Evolutionary conservation across 345 rosid species (phyloP), one percentile per base, ranked within the genome.

Genomic region (Cardamine resedifolia): DNA sequence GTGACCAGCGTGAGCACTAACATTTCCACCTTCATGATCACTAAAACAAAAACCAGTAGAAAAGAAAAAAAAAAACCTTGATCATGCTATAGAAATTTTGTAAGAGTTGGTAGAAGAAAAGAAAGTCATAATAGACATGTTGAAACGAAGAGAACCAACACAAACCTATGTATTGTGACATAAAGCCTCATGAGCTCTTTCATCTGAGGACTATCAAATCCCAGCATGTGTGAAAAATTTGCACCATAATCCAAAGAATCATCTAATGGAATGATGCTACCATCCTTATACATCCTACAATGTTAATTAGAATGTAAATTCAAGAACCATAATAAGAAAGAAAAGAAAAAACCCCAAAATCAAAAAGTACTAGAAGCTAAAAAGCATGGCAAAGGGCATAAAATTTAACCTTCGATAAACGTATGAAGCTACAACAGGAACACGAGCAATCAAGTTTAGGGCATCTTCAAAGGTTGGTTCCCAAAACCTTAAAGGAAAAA

Each of bases 21-120:
- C 97, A 83, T 91, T 94, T 39, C 98, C 96, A 75, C 98, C 98
- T 86, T 94, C 98, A 71, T 91, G 98, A 77, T 91, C 98, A 85
- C 98, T 94, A 86, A 58, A 78, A 58, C 24, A 68, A 2, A 66
- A 45, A 63, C 27, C 41, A 68, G 50, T 26, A 36, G 16, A 26
- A 28, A 39, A 9, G 15, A n/a, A n/a, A n/a, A n/a, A 7, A 10
- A 71, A 12, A 52, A 11, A 28, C 34, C 20, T 16, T 61, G 60
- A 21, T 61, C 50, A 68, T 58, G 56, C 36, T 59, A 31, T 11
- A 20, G 14, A 51, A 31, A 4, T 18, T 31, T 36, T 36, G 58
- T 49, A 33, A 19, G 24, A 19, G 34, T 38, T 34, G 30, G 50
- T 24, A 45, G 28, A 16, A 4, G 4, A 6, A 31, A 23, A 19